Conservation (phyloP, 441 rosid genomes). For the Oxalis stricta region DNA sequence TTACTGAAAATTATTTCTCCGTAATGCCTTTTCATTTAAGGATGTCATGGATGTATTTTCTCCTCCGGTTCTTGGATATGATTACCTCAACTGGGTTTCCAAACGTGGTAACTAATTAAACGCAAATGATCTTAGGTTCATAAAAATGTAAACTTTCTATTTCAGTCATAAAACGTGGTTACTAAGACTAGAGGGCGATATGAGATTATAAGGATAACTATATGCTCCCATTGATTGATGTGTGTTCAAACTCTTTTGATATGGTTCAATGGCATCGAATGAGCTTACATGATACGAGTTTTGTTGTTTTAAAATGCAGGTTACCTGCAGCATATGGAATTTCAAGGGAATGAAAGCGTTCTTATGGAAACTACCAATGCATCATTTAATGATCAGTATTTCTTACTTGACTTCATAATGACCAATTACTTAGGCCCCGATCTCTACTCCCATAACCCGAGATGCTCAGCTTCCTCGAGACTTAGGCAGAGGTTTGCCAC, state of each 20-base stretch:
- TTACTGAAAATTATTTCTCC: too few relatives aligned
- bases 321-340: conserved; percentile 12
- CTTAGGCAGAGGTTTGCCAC: conserved; percentile 29
- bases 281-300: neutral
- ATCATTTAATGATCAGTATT: conserved; percentile 25
- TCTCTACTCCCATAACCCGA: conserved; percentile 44
- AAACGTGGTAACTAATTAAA: too few relatives aligned
- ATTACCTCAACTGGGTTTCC: too few relatives aligned
- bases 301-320: neutral
- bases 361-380: neutral
- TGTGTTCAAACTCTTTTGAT: neutral
- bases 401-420: conserved; percentile 49
- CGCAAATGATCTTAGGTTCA: too few relatives aligned
- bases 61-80: too few relatives aligned
- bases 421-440: conserved; percentile 53
- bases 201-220: too few relatives aligned
- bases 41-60: too few relatives aligned
- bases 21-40: too few relatives aligned
- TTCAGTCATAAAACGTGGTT: too few relatives aligned
- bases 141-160: too few relatives aligned
- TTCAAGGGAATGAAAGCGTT: conserved; percentile 2
- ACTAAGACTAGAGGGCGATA: too few relatives aligned
- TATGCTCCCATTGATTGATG: too few relatives aligned
- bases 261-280: neutral
- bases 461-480: conserved; percentile 41